A percentile compares a stretch with the other conserved stretches of the same genome.
Evolutionary conservation across 306 rosid species (phyloP).

Genomic region (Coriaria nepalensis): DNA sequence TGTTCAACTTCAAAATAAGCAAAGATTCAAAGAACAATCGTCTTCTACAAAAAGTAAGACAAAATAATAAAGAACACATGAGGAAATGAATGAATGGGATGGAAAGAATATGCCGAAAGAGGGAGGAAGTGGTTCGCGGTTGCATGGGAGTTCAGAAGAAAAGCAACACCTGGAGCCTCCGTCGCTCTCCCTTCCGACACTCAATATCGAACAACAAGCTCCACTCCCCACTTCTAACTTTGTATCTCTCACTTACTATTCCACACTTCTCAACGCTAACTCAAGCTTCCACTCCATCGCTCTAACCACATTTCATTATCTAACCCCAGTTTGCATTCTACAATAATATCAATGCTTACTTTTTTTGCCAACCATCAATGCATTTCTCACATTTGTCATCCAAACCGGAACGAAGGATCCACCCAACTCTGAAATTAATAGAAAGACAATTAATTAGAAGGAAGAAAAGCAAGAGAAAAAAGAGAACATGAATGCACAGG

Average conservation of each 20-base stretch:
- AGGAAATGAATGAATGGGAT: no score
- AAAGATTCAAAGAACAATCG: no score
- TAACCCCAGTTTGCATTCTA: constrained; percentile 5
- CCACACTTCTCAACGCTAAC: constrained; percentile 3
- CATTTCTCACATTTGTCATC: constrained; percentile 38
- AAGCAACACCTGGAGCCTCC: no score
- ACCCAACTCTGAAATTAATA: not conserved
- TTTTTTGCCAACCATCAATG: constrained; percentile 26
- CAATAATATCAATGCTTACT: not conserved
- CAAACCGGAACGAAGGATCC: constrained; percentile 1
- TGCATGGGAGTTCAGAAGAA: no score
- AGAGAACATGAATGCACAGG: constrained; percentile 37
- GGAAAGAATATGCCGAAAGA: no score
- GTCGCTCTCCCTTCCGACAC: no score
- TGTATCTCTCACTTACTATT: not conserved
- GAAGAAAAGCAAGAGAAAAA: constrained; percentile 15
- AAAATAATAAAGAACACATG: no score
- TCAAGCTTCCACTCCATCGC: not conserved
- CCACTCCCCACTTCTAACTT: not conserved
- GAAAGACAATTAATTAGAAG: constrained; percentile 16
- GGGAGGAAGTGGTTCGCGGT: no score
- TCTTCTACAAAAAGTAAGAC: no score
- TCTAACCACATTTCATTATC: no score
- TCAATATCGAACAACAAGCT: not conserved
- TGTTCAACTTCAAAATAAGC: no score